Percentiles rank a stretch among this genome's conserved stretches.
Evolutionary conservation across 1,284 basidiomycete species (phyloP).

Genomic region (Fistulinella staudtii): DNA sequence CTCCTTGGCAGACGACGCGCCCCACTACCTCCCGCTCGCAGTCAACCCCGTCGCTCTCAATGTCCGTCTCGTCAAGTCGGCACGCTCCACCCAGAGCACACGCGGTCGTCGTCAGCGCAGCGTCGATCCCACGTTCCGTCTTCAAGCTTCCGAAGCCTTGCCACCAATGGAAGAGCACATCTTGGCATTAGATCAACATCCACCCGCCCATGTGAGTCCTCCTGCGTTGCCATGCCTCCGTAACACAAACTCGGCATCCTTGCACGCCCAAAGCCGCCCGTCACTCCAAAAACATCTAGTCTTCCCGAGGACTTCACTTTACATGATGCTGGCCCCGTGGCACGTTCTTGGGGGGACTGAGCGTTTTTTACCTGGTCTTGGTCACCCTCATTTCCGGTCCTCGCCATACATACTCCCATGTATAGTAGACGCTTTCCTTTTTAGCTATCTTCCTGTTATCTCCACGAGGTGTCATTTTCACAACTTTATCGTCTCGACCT

Average conservation of each 20-base stretch:
- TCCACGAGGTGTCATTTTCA: conserved; percentile 31
- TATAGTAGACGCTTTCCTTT: conserved; percentile 18
- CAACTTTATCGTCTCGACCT: conserved; percentile 20
- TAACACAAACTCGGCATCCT: no score
- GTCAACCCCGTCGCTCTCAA: conserved; percentile 17
- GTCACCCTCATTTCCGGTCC: conserved; percentile 33
- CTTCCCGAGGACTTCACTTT: conserved; percentile 26
- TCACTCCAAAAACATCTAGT: conserved; percentile 12
- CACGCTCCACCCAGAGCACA: conserved; percentile 6
- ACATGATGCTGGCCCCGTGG: conserved; percentile 32
- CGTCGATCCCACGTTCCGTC: conserved; percentile 12
- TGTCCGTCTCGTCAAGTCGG: conserved; percentile 24
- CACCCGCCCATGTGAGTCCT: conserved; percentile 14
- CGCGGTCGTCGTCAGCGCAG: conserved; percentile 25
- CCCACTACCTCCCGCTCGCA: conserved; percentile 11
- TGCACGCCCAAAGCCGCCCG: no score
- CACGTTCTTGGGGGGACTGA: conserved; percentile 35
- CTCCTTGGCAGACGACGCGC: conserved; percentile 23
- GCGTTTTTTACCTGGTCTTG: conserved; percentile 10
- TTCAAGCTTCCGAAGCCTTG: no score
- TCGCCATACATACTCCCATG: conserved; percentile 18
- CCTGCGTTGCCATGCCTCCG: not conserved
- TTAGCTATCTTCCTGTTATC: conserved; percentile 30
- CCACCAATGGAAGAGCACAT: no score
- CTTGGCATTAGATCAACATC: no score